phyloP scores from a whole-genome alignment of 805 yeast genomes.

The Cyberlindnera sargentensis region DNA sequence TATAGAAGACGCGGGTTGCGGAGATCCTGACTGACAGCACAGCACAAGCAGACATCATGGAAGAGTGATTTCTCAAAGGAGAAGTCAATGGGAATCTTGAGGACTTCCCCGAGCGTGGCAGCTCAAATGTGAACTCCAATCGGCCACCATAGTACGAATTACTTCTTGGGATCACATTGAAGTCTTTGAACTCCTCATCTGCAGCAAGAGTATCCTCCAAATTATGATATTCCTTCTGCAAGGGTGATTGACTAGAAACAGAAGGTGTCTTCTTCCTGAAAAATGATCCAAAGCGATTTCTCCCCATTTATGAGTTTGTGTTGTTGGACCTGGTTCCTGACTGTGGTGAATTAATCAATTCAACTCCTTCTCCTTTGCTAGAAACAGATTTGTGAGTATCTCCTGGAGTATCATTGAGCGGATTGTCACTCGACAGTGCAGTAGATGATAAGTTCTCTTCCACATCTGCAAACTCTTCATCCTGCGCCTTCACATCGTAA shows the following conservation, averaged over 20 bases:
- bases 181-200: conserved; percentile 19
- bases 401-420: too few relatives aligned
- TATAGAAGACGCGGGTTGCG: too few relatives aligned
- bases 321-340: too few relatives aligned
- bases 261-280: conserved; percentile 2
- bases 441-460: too few relatives aligned
- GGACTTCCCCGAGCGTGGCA: not conserved
- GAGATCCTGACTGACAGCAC: too few relatives aligned
- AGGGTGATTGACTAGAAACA: conserved; percentile 4
- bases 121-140: conserved; percentile 8
- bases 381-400: too few relatives aligned
- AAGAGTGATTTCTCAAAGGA: not conserved
- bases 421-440: too few relatives aligned
- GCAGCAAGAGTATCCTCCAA: conserved; percentile 22
- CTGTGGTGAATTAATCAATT: too few relatives aligned
- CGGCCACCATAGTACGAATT: conserved; percentile 3
- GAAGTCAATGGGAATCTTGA: not conserved
- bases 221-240: conserved; percentile 14
- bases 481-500: too few relatives aligned
- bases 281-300: conserved; percentile 1
- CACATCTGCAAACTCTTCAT: too few relatives aligned
- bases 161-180: conserved; percentile 4
- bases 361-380: too few relatives aligned
- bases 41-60: not conserved
- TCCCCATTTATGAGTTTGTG: too few relatives aligned